A percentile compares a stretch with the other conserved stretches of the same genome.
These are phyloP conservation scores for Collybiopsis luxurians DNA, from an alignment of 768 basidiomycete genomes.

Conservation along the genomic window DNA sequence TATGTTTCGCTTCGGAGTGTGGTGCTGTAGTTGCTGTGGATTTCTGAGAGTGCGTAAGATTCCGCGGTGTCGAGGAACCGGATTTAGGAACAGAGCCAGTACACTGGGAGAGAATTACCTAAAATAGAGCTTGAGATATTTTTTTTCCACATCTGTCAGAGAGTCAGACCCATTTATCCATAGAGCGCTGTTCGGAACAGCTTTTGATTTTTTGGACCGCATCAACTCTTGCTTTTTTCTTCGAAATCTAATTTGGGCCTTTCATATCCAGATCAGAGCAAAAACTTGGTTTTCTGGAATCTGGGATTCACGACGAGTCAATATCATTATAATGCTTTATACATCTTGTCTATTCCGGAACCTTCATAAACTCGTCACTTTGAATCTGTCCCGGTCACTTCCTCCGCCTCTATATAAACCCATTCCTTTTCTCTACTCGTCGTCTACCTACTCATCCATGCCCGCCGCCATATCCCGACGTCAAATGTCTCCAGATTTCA, in stretches of 20 bases:
- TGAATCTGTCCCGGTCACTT: constrained; percentile 22
- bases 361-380: constrained; percentile 15
- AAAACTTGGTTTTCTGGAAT: constrained; percentile 9
- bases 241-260: constrained; percentile 5
- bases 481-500: constrained; percentile 24
- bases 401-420: constrained; percentile 38
- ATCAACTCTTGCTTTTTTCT: constrained; percentile 5
- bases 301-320: constrained; percentile 38
- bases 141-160: constrained; percentile 6
- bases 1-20: constrained; percentile 51
- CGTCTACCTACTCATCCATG: constrained; percentile 32
- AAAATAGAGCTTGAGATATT: background rate
- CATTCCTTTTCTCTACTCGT: constrained; percentile 14
- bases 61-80: constrained; percentile 1
- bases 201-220: constrained; percentile 8
- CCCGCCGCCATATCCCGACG: constrained; percentile 36
- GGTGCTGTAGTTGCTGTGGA: constrained; percentile 24
- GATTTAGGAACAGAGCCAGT: constrained; percentile 1
- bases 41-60: too few species aligned
- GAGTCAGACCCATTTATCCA: background rate
- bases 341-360: constrained; percentile 15
- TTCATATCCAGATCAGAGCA: constrained; percentile 22
- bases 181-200: constrained; percentile 5
- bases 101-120: background rate
- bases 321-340: background rate